Conservation (phyloP, 345 rosid genomes). For the Noccaea caerulescens region DNA sequence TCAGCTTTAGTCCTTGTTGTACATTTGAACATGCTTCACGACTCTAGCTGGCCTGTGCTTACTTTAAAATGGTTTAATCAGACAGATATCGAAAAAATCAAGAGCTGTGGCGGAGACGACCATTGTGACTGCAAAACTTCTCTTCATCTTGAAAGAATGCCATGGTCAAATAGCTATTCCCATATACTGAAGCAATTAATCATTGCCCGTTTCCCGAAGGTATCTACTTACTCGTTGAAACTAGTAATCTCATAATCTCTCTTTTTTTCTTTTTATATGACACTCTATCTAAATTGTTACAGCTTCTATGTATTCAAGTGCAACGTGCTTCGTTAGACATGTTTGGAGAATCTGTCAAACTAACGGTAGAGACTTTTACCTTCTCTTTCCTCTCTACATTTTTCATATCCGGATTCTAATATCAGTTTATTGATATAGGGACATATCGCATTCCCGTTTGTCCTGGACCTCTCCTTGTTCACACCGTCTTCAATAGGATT, state of each 20-base stretch:
- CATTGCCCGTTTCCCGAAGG: conserved; percentile 78
- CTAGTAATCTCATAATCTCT: not conserved
- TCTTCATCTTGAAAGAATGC: conserved; percentile 54
- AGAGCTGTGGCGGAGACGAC: conserved; percentile 57
- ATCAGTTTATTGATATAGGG: conserved; percentile 18
- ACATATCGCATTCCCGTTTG: conserved; percentile 34
- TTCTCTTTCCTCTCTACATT: conserved; percentile 2
- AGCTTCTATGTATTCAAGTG: conserved; percentile 87
- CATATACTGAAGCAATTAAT: conserved; percentile 57
- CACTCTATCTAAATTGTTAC: conserved; percentile 35
- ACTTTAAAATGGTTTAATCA: conserved; percentile 32
- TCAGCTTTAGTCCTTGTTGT: not conserved
- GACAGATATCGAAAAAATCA: conserved; percentile 60
- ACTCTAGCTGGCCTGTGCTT: conserved; percentile 14
- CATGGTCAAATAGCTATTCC: conserved; percentile 77
- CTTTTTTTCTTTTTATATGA: conserved; percentile 9
- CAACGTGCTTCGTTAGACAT: conserved; percentile 67
- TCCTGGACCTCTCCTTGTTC: conserved; percentile 35
- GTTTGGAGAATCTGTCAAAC: conserved; percentile 71
- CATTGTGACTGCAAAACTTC: conserved; percentile 62
- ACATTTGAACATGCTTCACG: not conserved
- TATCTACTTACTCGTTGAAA: conserved; percentile 32
- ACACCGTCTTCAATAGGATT: conserved; percentile 37
- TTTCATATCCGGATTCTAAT: not conserved
- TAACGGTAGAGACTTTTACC: conserved; percentile 52